Conservation (phyloP, 371 early-diverging fungal genomes). For the Syncephalastrum monosporum region DNA sequence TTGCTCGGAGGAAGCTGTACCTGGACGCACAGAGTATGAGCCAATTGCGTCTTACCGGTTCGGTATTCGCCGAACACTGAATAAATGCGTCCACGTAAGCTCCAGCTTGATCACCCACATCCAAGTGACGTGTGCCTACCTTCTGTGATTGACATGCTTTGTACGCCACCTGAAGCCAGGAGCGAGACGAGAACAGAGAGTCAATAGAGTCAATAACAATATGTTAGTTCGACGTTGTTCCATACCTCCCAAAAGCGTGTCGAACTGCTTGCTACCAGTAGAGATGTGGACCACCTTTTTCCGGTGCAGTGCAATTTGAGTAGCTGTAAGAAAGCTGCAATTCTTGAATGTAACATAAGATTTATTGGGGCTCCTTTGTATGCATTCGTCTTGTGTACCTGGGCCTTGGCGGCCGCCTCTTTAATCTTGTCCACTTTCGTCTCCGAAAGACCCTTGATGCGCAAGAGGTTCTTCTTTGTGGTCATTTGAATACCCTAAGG, state of each 20-base stretch:
- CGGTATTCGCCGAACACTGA: slow-evolving; percentile 74
- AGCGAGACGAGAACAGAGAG: no score
- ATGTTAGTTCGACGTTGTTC: background rate
- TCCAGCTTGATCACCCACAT: background rate
- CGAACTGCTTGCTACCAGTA: slow-evolving; percentile 91
- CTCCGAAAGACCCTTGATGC: slow-evolving; percentile 85
- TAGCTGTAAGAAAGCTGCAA: slow-evolving; percentile 81
- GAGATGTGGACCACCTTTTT: slow-evolving; percentile 78
- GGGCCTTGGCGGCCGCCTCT: slow-evolving; percentile 64
- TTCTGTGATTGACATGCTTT: slow-evolving; percentile 90
- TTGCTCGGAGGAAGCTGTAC: slow-evolving; percentile 63
- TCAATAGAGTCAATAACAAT: no score
- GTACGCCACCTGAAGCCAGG: slow-evolving; percentile 70
- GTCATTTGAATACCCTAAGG: slow-evolving; percentile 81
- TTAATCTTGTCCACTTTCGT: slow-evolving; percentile 88
- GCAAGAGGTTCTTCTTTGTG: slow-evolving; percentile 63
- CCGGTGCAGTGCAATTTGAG: slow-evolving; percentile 78
- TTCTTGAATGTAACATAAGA: slow-evolving; percentile 13
- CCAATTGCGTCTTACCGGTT: slow-evolving; percentile 83
- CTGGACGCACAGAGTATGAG: slow-evolving; percentile 76
- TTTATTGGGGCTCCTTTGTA: slow-evolving; percentile 3
- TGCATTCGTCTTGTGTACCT: slow-evolving; percentile 20
- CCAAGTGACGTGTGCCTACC: slow-evolving; percentile 8
- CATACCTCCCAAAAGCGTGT: slow-evolving; percentile 81
- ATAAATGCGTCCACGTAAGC: background rate